Evolutionary conservation across 805 yeast genomes (phyloP).

Genomic region (Candida orba): DNA sequence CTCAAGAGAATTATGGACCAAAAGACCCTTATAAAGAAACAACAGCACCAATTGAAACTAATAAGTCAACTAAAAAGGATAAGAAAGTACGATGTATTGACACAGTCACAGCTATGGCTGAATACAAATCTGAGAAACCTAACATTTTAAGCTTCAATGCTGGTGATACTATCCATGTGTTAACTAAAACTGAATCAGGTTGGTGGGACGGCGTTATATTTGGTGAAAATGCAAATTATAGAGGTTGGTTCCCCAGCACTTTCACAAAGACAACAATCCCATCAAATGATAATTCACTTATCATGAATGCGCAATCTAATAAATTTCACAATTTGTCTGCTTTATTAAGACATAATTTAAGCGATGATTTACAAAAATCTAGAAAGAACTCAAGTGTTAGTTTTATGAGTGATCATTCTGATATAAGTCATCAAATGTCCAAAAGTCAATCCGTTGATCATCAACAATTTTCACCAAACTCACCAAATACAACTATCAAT

Average conservation of each 20-base stretch:
- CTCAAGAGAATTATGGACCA: constrained; percentile 1
- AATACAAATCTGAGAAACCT: constrained; percentile 45
- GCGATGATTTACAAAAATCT: constrained; percentile 19
- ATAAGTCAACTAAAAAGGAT: background rate
- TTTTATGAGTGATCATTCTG: constrained; percentile 31
- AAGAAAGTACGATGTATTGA: constrained; percentile 33
- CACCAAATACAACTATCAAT: constrained; percentile 12
- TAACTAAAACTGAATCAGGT: constrained; percentile 54
- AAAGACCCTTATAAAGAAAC: background rate
- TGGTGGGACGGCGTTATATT: constrained; percentile 83
- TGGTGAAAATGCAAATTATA: constrained; percentile 25
- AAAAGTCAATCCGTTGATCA: constrained; percentile 3
- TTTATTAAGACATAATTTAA: constrained; percentile 20
- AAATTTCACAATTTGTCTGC: constrained; percentile 11
- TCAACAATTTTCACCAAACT: background rate
- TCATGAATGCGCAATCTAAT: constrained; percentile 5
- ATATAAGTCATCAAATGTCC: background rate
- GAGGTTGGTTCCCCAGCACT: constrained; percentile 85
- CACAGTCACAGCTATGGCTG: constrained; percentile 52
- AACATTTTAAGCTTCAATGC: constrained; percentile 44
- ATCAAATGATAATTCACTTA: background rate
- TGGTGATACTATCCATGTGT: constrained; percentile 69
- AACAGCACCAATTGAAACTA: background rate
- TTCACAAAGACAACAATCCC: constrained; percentile 37
- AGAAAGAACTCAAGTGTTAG: constrained; percentile 44